Evolutionary conservation across 345 rosid species (phyloP).

Genomic region (Hibiscus tridactylites): DNA sequence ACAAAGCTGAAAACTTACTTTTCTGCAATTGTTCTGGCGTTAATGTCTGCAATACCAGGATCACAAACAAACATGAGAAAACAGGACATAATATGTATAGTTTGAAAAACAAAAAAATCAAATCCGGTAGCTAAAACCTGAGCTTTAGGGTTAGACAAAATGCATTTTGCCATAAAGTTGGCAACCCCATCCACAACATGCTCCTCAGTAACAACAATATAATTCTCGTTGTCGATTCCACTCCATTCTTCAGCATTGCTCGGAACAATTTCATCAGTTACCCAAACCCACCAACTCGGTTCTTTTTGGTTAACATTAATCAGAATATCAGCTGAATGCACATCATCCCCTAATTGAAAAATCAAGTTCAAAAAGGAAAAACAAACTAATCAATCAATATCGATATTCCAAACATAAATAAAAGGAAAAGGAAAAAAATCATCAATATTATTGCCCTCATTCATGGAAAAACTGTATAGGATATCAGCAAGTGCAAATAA

Average conservation of each 20-base stretch:
- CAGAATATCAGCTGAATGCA: neutral
- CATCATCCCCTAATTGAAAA: neutral
- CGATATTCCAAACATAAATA: neutral
- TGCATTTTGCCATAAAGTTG: slow-evolving; percentile 88
- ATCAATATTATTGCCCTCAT: neutral
- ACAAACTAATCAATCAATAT: neutral
- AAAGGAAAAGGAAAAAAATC: neutral
- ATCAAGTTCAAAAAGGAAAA: neutral
- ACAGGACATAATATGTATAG: neutral
- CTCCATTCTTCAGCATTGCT: neutral
- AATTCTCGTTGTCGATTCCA: neutral
- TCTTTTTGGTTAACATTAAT: neutral
- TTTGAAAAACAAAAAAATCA: neutral
- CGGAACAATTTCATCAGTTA: neutral
- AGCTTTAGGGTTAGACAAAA: slow-evolving; percentile 74
- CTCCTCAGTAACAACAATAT: slow-evolving; percentile 32
- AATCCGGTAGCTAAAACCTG: slow-evolving; percentile 27
- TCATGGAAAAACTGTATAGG: neutral
- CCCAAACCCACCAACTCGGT: neutral
- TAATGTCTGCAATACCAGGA: slow-evolving; percentile 46
- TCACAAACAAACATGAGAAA: slow-evolving; percentile 15
- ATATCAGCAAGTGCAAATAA: neutral
- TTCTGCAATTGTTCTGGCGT: slow-evolving; percentile 85
- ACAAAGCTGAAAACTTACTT: slow-evolving; percentile 31
- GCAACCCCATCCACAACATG: slow-evolving; percentile 91